Conservation (phyloP, 108 stramenopile genomes). For the Nitzschia sp. region DNA sequence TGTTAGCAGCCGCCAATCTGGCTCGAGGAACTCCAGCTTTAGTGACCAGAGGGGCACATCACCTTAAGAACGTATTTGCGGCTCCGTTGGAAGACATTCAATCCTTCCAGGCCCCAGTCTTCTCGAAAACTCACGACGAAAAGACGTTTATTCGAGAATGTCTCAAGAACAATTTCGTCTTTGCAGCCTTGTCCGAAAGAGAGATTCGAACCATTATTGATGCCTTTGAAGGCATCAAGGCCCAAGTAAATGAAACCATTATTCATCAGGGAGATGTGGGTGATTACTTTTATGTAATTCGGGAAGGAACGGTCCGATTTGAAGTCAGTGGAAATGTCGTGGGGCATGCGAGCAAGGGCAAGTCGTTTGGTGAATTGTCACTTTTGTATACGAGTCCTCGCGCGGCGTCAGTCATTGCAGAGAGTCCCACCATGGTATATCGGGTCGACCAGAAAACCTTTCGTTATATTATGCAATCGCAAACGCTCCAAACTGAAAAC, state of each 20-base stretch:
- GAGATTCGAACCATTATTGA: slow-evolving; percentile 75
- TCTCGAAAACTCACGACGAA: slow-evolving; percentile 61
- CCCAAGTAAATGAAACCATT: slow-evolving; percentile 47
- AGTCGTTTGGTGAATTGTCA: slow-evolving; percentile 82
- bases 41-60: slow-evolving; percentile 23
- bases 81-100: slow-evolving; percentile 38
- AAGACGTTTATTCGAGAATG: slow-evolving; percentile 63
- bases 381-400: slow-evolving; percentile 88
- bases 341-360: slow-evolving; percentile 51
- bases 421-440: slow-evolving; percentile 69
- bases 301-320: slow-evolving; percentile 48
- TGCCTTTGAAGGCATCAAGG: slow-evolving; percentile 61
- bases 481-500: slow-evolving; percentile 56
- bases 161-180: slow-evolving; percentile 70
- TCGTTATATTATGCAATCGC: slow-evolving; percentile 78
- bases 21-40: slow-evolving; percentile 4
- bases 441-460: slow-evolving; percentile 86
- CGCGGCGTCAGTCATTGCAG: slow-evolving; percentile 88
- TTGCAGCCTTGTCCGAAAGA: slow-evolving; percentile 56
- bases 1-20: slow-evolving; percentile 9
- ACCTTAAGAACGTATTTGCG: slow-evolving; percentile 52
- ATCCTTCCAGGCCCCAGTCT: slow-evolving; percentile 45
- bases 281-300: slow-evolving; percentile 81
- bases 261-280: slow-evolving; percentile 84
- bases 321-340: slow-evolving; percentile 43